Evolutionary conservation across 768 basidiomycete genomes (phyloP), one percentile per base, ranked within the genome.

Genomic region (Lactarius trivialis): DNA sequence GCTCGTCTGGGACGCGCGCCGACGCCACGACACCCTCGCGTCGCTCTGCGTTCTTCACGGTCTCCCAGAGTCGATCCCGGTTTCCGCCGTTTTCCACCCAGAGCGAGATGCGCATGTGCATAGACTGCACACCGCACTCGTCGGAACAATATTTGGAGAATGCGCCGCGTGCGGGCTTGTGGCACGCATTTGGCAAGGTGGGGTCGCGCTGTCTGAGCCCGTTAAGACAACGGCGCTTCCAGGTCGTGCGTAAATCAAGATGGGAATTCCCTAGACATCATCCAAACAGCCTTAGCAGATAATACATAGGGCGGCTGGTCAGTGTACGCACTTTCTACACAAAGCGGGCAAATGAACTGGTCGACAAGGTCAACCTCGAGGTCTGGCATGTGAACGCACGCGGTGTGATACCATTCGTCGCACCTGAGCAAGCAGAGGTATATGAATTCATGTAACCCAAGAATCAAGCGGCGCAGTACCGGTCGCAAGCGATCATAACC

Each of bases 81-180:
- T 82, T 82, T 4, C 86, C 86, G 21, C 85, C 85, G 36, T 80
- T 80, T 67, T 81, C 81, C 12, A 81, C 75, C 81, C 83, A 89
- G 41, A 76, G 76, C 28, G 84, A 78, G 52, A 90, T 83, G 50
- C 83, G 84, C 51, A 76, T 74, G 64, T 81, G 82, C 84, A 89
- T 85, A 73, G 82, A 87, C 66, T 81, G 82, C 64, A 89, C 75
- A 14, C 93, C 93, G 66, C 93, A 96, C 64, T 88, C 89, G 57
- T 91, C 88, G 15, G 91, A 93, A 72, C 93, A 96, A 71, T 93
- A 96, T 72, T 95, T 95, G 26, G 92, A 94, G 69, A 93, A 86
- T 2, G 82, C 82, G 26, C 89, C 87, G 17, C 89, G 86, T 7
- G 88, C 84, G 11, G 93, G 87, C 64, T 85, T 87, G 71, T 88